phyloP scores from a whole-genome alignment of 2,329 filamentous ascomycete genomes.

The Rhynchosporium graminicola region DNA sequence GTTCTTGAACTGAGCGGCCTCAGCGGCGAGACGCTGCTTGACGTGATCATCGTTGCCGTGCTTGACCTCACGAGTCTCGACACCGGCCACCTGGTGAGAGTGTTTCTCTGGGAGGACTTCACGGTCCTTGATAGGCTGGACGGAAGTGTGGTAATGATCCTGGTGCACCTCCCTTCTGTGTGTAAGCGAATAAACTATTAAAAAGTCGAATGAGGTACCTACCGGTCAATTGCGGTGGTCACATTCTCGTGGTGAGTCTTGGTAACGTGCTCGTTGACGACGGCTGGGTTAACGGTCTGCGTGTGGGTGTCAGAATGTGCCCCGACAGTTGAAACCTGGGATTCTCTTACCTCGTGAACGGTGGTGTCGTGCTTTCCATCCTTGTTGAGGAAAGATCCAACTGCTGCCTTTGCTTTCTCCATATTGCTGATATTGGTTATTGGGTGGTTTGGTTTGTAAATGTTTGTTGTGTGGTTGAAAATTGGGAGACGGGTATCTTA shows the following conservation, averaged over 20 bases:
- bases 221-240: conserved; percentile 41
- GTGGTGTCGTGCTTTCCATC: conserved; percentile 69
- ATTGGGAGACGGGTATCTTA: not conserved
- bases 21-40: conserved; percentile 50
- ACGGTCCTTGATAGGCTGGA: conserved; percentile 62
- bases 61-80: conserved; percentile 62
- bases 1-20: conserved; percentile 56
- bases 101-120: conserved; percentile 63
- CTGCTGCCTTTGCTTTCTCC: conserved; percentile 65
- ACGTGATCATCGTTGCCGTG: conserved; percentile 57
- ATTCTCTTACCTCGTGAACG: conserved; percentile 56
- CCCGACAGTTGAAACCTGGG: not conserved
- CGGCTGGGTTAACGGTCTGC: conserved; percentile 55
- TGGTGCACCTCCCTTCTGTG: conserved; percentile 63
- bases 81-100: conserved; percentile 56
- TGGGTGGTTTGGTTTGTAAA: conserved; percentile 3
- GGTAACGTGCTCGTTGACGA: conserved; percentile 61
- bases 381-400: conserved; percentile 60
- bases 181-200: too few relatives aligned
- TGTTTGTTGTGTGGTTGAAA: conserved; percentile 5
- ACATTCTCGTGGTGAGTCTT: conserved; percentile 62
- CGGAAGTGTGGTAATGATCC: conserved; percentile 69
- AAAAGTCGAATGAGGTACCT: conserved; percentile 51
- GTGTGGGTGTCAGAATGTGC: conserved; percentile 9
- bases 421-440: conserved; percentile 43